Conservation (phyloP, 2,329 filamentous ascomycete genomes). For the Alternaria novae-zelandiae region DNA sequence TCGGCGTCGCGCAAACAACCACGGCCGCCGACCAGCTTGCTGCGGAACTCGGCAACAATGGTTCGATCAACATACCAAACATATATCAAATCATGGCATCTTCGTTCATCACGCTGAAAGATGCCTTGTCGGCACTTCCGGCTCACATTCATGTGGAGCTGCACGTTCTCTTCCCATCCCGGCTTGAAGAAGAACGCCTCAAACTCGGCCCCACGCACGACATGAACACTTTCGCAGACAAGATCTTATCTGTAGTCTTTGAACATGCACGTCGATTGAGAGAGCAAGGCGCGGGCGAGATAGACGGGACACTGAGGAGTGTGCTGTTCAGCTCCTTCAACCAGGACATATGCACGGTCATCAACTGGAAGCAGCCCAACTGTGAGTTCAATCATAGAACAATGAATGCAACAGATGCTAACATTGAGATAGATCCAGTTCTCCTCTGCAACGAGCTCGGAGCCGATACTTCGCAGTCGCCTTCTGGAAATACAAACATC, state of each 20-base stretch:
- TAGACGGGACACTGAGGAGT: constrained; percentile 75
- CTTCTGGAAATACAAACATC: constrained; percentile 44
- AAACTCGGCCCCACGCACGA: constrained; percentile 78
- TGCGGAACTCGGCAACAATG: constrained; percentile 32
- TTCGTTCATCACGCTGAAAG: constrained; percentile 79
- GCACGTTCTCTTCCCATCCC: constrained; percentile 86
- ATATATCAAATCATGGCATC: constrained; percentile 75
- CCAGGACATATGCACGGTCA: constrained; percentile 83
- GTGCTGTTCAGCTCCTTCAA: constrained; percentile 97
- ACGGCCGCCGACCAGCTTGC: constrained; percentile 29
- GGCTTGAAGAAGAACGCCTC: constrained; percentile 72
- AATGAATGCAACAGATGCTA: constrained; percentile 5
- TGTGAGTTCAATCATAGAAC: constrained; percentile 60
- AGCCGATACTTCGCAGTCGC: constrained; percentile 57
- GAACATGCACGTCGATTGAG: constrained; percentile 80
- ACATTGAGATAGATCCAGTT: constrained; percentile 70
- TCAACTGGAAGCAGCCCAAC: constrained; percentile 99
- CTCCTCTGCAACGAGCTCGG: constrained; percentile 94
- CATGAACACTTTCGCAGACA: constrained; percentile 85
- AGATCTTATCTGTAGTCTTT: constrained; percentile 84
- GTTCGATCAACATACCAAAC: constrained; percentile 54
- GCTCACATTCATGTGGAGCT: constrained; percentile 85
- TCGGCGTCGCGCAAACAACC: constrained; percentile 46
- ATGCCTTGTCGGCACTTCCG: constrained; percentile 78
- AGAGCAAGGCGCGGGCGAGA: constrained; percentile 59